A percentile compares a stretch with the other conserved stretches of the same genome.
Conservation (phyloP, 2,329 filamentous ascomycete genomes). For the Aspergillus neotritici region DNA sequence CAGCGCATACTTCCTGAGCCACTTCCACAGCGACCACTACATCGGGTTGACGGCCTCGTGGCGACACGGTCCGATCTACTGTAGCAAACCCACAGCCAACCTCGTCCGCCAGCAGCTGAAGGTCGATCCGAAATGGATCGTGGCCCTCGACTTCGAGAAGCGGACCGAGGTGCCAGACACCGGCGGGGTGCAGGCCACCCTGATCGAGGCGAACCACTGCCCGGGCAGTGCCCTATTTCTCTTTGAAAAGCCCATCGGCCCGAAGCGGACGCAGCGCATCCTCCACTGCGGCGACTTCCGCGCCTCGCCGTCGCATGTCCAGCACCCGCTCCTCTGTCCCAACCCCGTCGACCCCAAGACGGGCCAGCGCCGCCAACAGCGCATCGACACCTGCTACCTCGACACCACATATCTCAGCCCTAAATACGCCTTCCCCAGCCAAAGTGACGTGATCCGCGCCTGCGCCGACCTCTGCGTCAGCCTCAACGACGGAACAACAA, state of each 20-base stretch:
- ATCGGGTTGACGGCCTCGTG: conserved; percentile 82
- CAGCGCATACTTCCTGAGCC: conserved; percentile 91
- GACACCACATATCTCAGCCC: conserved; percentile 97
- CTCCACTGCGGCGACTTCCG: conserved; percentile 95
- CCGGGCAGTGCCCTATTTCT: conserved; percentile 90
- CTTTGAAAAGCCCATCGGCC: conserved; percentile 71
- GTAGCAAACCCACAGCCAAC: conserved; percentile 86
- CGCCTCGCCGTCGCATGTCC: conserved; percentile 76
- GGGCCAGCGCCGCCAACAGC: conserved; percentile 70
- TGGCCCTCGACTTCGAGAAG: conserved; percentile 78
- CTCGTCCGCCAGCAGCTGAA: conserved; percentile 79
- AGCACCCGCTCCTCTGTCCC: conserved; percentile 74
- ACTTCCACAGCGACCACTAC: conserved; percentile 98
- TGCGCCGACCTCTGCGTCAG: conserved; percentile 84
- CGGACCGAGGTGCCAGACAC: conserved; percentile 74
- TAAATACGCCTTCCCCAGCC: conserved; percentile 87
- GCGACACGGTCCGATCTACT: conserved; percentile 93
- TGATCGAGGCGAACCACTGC: conserved; percentile 96
- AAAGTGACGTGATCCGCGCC: conserved; percentile 78
- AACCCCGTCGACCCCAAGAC: conserved; percentile 64
- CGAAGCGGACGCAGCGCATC: conserved; percentile 65
- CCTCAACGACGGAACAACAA: conserved; percentile 66
- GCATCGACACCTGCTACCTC: conserved; percentile 90
- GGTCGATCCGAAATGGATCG: conserved; percentile 79
- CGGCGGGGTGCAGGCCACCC: conserved; percentile 77